A percentile compares a stretch with the other conserved stretches of the same genome.
These are phyloP conservation scores for Salix exigua DNA, from an alignment of 345 rosid genomes.

Conservation along the genomic window DNA sequence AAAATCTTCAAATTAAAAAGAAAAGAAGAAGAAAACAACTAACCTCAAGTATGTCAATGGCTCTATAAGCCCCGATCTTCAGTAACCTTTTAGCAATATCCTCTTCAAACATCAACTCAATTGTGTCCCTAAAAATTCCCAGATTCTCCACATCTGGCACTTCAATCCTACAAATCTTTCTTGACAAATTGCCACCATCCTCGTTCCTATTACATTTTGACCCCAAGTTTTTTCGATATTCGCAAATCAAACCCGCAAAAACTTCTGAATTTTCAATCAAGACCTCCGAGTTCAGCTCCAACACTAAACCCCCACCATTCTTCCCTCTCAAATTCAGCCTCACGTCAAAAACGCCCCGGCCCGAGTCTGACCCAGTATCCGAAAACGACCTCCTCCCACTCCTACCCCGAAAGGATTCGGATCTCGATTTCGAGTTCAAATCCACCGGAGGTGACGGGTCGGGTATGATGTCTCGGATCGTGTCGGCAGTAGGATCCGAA, in stretches of 20 bases:
- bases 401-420: conserved; percentile 12
- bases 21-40: conserved; percentile 4
- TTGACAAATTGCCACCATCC: background rate
- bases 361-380: conserved; percentile 16
- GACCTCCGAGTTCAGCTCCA: conserved; percentile 69
- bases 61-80: conserved; percentile 64
- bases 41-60: conserved; percentile 88
- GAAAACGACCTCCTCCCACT: conserved; percentile 1
- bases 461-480: conserved; percentile 24
- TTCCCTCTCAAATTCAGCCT: conserved; percentile 69
- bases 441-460: conserved; percentile 20
- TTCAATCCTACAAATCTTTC: conserved; percentile 57
- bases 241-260: conserved; percentile 49
- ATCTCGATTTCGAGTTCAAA: conserved; percentile 24
- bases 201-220: conserved; percentile 10
- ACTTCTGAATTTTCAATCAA: conserved; percentile 60
- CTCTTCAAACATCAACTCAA: conserved; percentile 84
- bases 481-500: conserved; percentile 37
- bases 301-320: conserved; percentile 57
- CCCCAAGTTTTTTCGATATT: conserved; percentile 33
- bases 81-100: conserved; percentile 49
- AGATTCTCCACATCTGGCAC: conserved; percentile 79
- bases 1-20: background rate
- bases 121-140: conserved; percentile 65
- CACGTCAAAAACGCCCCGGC: conserved; percentile 44